phyloP scores from a whole-genome alignment of 2,329 filamentous ascomycete species.

The Penicillium italicum region DNA sequence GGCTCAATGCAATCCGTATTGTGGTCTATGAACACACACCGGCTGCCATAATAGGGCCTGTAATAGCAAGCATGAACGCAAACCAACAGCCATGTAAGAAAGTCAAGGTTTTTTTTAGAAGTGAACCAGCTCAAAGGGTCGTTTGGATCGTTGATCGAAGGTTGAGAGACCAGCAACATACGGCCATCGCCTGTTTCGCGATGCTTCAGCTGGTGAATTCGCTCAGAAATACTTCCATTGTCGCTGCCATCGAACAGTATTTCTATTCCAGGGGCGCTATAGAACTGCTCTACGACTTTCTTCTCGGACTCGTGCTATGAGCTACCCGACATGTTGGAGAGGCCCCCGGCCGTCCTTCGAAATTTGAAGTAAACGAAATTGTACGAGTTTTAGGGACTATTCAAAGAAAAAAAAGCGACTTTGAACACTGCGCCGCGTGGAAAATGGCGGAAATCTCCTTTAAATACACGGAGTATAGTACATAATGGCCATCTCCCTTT shows the following conservation, averaged over 20 bases:
- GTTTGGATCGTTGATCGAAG: slow-evolving; percentile 15
- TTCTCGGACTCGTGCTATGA: not conserved
- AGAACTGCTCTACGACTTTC: not conserved
- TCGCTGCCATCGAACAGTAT: slow-evolving; percentile 8
- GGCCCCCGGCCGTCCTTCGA: not conserved
- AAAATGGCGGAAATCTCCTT: not conserved
- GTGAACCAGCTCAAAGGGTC: slow-evolving; percentile 15
- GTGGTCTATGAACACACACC: slow-evolving; percentile 10
- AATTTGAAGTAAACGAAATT: not conserved
- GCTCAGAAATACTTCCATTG: slow-evolving; percentile 3
- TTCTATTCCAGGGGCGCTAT: slow-evolving; percentile 9
- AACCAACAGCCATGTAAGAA: slow-evolving; percentile 19
- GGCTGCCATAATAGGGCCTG: slow-evolving; percentile 24
- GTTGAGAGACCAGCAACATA: slow-evolving; percentile 14
- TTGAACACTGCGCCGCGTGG: not conserved
- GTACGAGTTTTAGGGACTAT: not conserved
- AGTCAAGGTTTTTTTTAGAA: slow-evolving; percentile 11
- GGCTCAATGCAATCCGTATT: not conserved
- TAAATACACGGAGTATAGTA: not conserved
- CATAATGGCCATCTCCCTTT: not conserved
- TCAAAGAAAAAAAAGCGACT: not conserved
- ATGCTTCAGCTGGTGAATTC: slow-evolving; percentile 23
- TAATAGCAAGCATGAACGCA: slow-evolving; percentile 18
- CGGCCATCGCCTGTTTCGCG: slow-evolving; percentile 8
- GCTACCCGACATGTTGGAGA: not conserved